These are phyloP conservation scores for Exserohilum rostratum DNA, from an alignment of 2,329 filamentous ascomycete genomes.

Conservation along the genomic window DNA sequence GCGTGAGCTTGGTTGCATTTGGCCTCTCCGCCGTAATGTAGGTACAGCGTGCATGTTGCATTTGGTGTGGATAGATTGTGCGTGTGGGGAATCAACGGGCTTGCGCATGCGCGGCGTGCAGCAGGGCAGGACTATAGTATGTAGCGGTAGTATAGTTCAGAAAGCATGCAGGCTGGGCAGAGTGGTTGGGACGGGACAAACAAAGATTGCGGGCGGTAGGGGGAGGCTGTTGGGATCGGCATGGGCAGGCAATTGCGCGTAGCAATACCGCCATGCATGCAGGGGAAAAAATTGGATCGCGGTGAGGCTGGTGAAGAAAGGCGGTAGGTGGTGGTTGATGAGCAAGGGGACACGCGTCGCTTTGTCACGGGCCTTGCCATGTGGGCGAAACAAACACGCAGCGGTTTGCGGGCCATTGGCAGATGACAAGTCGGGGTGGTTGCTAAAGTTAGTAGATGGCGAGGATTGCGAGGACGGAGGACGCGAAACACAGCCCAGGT, in stretches of 20 bases:
- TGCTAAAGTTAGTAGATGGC: slow-evolving; percentile 11
- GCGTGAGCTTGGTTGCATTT: slow-evolving; percentile 10
- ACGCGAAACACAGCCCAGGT: slow-evolving; percentile 6
- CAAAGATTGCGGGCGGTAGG: background rate
- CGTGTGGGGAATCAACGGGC: background rate
- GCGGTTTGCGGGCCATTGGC: background rate
- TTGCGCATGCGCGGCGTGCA: background rate
- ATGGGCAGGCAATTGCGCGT: slow-evolving; percentile 2
- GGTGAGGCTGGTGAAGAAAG: background rate
- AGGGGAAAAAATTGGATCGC: background rate
- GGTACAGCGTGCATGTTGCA: slow-evolving; percentile 3
- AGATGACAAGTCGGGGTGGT: background rate
- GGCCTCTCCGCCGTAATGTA: slow-evolving; percentile 3
- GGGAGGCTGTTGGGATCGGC: slow-evolving; percentile 1
- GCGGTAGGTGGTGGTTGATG: background rate
- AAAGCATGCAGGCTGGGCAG: background rate
- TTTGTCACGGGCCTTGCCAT: background rate
- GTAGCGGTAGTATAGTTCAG: background rate
- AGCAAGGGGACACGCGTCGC: slow-evolving; percentile 12
- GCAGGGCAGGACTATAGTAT: background rate
- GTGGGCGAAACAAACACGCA: background rate
- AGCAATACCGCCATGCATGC: background rate
- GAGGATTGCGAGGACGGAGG: background rate
- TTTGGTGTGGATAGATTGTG: slow-evolving; percentile 13
- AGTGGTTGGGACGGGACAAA: background rate